A percentile compares a stretch with the other conserved stretches of the same genome.
phyloP scores from a whole-genome alignment of 768 basidiomycete species.

The Exsudoporus frostii region DNA sequence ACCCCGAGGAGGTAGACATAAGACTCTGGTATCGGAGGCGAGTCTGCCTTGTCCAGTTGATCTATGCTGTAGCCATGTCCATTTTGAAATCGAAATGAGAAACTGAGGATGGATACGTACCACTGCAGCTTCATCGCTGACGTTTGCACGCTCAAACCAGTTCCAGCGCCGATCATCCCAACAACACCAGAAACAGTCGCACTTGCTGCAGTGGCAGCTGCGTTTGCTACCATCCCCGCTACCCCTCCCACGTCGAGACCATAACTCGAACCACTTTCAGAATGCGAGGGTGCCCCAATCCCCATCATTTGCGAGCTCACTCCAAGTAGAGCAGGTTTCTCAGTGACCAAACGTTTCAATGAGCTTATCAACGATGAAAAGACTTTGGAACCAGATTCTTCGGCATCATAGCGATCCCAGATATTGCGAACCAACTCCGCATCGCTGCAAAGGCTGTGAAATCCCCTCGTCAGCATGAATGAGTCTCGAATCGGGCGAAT shows the following conservation, averaged over 20 bases:
- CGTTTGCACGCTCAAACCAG: constrained; percentile 66
- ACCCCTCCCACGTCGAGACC: constrained; percentile 63
- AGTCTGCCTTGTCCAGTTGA: constrained; percentile 95
- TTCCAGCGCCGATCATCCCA: constrained; percentile 75
- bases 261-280: constrained; percentile 36
- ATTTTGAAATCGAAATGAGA: neutral
- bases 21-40: constrained; percentile 88
- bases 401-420: constrained; percentile 75
- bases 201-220: constrained; percentile 77
- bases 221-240: constrained; percentile 80
- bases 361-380: constrained; percentile 78
- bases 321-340: constrained; percentile 84
- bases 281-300: constrained; percentile 52
- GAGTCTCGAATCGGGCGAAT: neutral
- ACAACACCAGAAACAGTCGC: constrained; percentile 82
- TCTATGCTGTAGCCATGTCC: constrained; percentile 67
- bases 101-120: constrained; percentile 41
- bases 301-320: constrained; percentile 79
- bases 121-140: constrained; percentile 90
- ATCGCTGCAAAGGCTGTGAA: constrained; percentile 67
- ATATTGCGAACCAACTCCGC: constrained; percentile 73
- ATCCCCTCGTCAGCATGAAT: constrained; percentile 1
- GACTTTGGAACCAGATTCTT: constrained; percentile 59
- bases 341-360: constrained; percentile 82
- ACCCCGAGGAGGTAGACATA: constrained; percentile 92